A percentile compares a stretch with the other conserved stretches of the same genome.
These are phyloP conservation scores for Botrytis squamosa DNA, from an alignment of 2,329 filamentous ascomycete genomes.

Conservation along the genomic window DNA sequence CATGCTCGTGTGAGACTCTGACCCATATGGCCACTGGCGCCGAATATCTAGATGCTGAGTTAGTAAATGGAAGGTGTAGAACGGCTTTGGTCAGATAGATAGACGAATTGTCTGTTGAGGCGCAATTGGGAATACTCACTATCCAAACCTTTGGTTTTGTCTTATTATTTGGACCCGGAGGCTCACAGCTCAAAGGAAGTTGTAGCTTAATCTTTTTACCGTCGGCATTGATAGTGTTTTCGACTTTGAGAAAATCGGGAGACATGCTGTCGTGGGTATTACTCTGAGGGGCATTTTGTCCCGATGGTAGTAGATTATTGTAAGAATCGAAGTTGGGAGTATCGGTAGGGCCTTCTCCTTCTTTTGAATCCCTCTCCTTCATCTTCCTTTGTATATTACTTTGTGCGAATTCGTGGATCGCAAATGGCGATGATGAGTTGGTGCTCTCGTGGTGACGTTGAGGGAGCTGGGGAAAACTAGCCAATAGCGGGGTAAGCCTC, in stretches of 20 bases:
- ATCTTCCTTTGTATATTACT: background rate
- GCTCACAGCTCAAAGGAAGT: constrained; percentile 83
- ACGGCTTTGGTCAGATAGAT: too few species aligned
- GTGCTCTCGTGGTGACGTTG: background rate
- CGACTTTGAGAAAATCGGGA: constrained; percentile 19
- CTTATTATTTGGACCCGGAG: constrained; percentile 68
- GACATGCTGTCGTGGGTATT: constrained; percentile 25
- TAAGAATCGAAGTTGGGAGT: background rate
- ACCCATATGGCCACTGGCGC: constrained; percentile 96
- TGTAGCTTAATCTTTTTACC: constrained; percentile 48
- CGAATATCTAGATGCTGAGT: constrained; percentile 66
- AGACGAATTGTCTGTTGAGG: background rate
- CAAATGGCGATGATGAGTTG: background rate
- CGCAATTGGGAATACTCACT: constrained; percentile 50
- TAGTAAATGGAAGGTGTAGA: constrained; percentile 1
- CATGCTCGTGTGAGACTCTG: constrained; percentile 83
- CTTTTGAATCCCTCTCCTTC: background rate
- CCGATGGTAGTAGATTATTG: background rate
- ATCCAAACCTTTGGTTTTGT: constrained; percentile 83
- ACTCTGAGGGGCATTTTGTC: too few species aligned
- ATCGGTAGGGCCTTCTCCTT: background rate
- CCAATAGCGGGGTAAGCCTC: background rate
- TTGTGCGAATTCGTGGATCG: background rate
- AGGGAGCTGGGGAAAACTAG: background rate
- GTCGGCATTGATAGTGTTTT: constrained; percentile 11